Evolutionary conservation across 805 yeast genomes (phyloP).

Genomic region (Saccharomyces eubayanus): DNA sequence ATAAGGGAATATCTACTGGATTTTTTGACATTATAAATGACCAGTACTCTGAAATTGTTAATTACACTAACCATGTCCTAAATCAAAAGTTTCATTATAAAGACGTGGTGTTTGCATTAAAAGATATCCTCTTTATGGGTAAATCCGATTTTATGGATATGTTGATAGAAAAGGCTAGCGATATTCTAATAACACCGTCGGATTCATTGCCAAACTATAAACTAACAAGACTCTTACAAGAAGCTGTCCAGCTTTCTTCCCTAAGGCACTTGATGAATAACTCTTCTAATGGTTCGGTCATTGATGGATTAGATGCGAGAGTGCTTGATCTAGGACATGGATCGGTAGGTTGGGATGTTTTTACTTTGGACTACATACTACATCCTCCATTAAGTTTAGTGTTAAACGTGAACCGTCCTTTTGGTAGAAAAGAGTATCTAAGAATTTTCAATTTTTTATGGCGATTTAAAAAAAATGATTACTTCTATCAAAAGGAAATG

Average conservation of each 20-base stretch:
- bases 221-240: slow-evolving; percentile 54
- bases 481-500: slow-evolving; percentile 46
- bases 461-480: slow-evolving; percentile 59
- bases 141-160: slow-evolving; percentile 77
- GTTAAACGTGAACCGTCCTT: slow-evolving; percentile 40
- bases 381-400: slow-evolving; percentile 46
- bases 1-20: slow-evolving; percentile 3
- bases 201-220: slow-evolving; percentile 55
- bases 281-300: slow-evolving; percentile 32
- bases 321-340: slow-evolving; percentile 67
- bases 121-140: slow-evolving; percentile 59
- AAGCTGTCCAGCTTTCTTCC: slow-evolving; percentile 52
- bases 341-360: slow-evolving; percentile 83
- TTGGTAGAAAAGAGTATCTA: slow-evolving; percentile 52
- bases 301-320: slow-evolving; percentile 69
- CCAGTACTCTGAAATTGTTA: slow-evolving; percentile 46
- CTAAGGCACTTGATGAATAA: slow-evolving; percentile 34
- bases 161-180: slow-evolving; percentile 47
- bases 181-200: slow-evolving; percentile 52
- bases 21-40: slow-evolving; percentile 32
- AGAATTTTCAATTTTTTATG: slow-evolving; percentile 80
- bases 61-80: slow-evolving; percentile 43
- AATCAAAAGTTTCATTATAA: slow-evolving; percentile 41
- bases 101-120: slow-evolving; percentile 52
- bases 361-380: slow-evolving; percentile 70